These are phyloP conservation scores for Penicillium canescens DNA, from an alignment of 495 filamentous ascomycete species.

Conservation along the genomic window DNA sequence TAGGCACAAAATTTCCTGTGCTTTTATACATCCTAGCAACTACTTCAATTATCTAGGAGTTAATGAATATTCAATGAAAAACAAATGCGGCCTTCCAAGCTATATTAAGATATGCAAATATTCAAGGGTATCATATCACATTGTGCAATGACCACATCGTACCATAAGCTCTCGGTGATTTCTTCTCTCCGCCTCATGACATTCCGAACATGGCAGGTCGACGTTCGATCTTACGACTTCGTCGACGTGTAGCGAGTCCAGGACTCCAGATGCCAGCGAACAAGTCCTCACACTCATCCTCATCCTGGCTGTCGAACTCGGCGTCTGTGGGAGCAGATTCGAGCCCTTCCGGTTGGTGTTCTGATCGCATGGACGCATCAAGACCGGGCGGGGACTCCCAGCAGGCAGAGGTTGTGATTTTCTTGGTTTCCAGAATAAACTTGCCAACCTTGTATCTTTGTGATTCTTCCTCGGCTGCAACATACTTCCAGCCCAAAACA, in stretches of 20 bases:
- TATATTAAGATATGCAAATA: not conserved
- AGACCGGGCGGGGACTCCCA: conserved; percentile 60
- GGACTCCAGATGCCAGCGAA: conserved; percentile 87
- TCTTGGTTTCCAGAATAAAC: conserved; percentile 88
- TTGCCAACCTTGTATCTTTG: conserved; percentile 95
- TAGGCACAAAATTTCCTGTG: not conserved
- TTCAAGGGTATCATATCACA: conserved; percentile 7
- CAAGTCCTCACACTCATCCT: conserved; percentile 93
- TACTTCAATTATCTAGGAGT: not conserved
- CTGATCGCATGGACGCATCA: not conserved
- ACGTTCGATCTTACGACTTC: conserved; percentile 49
- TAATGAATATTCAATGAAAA: conserved; percentile 2
- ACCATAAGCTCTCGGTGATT: not conserved
- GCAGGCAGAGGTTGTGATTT: conserved; percentile 61
- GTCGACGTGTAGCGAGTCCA: conserved; percentile 63
- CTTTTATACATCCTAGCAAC: not conserved
- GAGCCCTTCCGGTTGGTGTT: conserved; percentile 3
- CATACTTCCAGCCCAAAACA: conserved; percentile 91
- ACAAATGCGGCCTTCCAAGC: not conserved
- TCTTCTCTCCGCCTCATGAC: conserved; percentile 9
- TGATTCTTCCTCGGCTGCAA: conserved; percentile 74
- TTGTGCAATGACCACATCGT: not conserved
- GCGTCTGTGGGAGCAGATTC: conserved; percentile 34
- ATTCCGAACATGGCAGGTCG: conserved; percentile 30
- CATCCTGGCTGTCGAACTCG: conserved; percentile 88